Base-by-base conservation (phyloP, 108 stramenopile genomes). In the Fragilaria radians region DNA sequence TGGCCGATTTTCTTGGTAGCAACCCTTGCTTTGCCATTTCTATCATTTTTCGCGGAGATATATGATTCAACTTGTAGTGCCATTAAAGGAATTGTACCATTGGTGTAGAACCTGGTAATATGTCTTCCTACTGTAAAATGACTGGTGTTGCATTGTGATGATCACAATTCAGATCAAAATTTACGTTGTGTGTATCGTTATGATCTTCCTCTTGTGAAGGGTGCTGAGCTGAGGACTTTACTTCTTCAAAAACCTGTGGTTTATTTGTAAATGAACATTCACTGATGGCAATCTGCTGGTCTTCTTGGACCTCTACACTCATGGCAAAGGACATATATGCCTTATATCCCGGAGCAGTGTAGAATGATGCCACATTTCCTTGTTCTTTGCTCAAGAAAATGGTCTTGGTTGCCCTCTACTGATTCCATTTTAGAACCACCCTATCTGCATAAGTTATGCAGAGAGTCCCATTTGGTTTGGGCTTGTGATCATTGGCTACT, bases 1-100 rank as follows among this genome's bases (percentile, higher is more conserved):
- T 11, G n/a, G 52, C 33, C n/a, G 61, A 2, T 17, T 24, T 21
- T 28, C 48, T 52, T 49, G 70, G 70, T 4, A 71, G 42, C 14
- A 47, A 28, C 5, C 51, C 34, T 14, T 47, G 28, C 0, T 7
- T 17, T n/a, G 68, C 68, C 48, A 63, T 1, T 3, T 9, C 3
- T 28, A 46, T 30, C 17, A 63, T 45, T 30, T 63, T 48, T 11
- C 25, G 4, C 24, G 64, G 57, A 0, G 62, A 55, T 23, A 63
- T 18, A 34, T 70, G 62, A 14, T 62, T 53, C 23, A 72, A 48
- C 3, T 61, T 3, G 56, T 67, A 66, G 28, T 72, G 65, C 71
- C 71, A 72, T 42, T 21, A 11, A 2, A 57, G 32, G 18, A 57
- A 3, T 4, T 57, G 32, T 3, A 33, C n/a, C n/a, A n/a, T n/a